Percentiles rank a stretch among this genome's conserved stretches.
These are phyloP conservation scores for Nepenthes mirabilis DNA, from an alignment of 148 eudicot genomes.

Conservation along the genomic window DNA sequence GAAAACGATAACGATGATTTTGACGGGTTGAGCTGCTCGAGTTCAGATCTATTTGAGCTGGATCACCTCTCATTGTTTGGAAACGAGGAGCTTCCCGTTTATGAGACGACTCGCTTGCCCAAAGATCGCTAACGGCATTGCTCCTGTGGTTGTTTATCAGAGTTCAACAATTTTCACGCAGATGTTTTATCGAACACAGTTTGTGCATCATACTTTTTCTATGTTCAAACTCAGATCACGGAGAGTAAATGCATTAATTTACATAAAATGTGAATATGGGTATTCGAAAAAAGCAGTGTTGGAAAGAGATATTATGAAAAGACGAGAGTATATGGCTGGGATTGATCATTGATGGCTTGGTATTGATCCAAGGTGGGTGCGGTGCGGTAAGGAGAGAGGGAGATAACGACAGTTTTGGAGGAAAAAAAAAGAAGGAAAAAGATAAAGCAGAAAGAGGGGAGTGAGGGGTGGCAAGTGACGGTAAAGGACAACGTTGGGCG, in stretches of 20 bases:
- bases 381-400: background rate
- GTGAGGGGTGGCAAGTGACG: background rate
- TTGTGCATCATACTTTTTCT: background rate
- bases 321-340: background rate
- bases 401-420: background rate
- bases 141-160: background rate
- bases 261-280: background rate
- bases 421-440: constrained; percentile 5
- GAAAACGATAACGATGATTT: constrained; percentile 25
- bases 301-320: constrained; percentile 3
- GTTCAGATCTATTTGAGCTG: constrained; percentile 84
- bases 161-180: background rate
- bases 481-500: constrained; percentile 17
- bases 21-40: constrained; percentile 56
- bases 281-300: background rate
- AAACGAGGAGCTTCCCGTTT: constrained; percentile 69
- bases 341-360: background rate
- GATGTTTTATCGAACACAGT: background rate
- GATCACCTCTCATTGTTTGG: constrained; percentile 54
- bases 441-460: constrained; percentile 11
- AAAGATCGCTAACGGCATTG: constrained; percentile 13
- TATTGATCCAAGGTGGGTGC: background rate
- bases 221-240: background rate
- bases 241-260: background rate
- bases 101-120: constrained; percentile 45